Evolutionary conservation across 345 rosid genomes (phyloP).

Genomic region (Eucalyptus camaldulensis): DNA sequence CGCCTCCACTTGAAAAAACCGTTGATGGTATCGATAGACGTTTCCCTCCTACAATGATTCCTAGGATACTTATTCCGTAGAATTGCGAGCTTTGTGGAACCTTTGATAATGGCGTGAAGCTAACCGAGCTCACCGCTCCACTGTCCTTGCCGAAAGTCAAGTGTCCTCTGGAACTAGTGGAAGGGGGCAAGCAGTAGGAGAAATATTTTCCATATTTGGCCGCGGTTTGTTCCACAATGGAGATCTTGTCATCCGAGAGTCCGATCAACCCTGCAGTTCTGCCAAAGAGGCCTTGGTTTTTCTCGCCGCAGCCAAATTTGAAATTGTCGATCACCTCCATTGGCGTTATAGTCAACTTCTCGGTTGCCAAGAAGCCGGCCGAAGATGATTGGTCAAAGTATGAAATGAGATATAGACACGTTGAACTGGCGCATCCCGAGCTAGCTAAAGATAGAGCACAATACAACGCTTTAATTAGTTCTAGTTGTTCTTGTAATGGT

Average conservation of each 20-base stretch:
- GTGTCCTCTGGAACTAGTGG: conserved; percentile 2
- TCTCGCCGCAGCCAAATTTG: conserved; percentile 11
- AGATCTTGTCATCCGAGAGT: not conserved
- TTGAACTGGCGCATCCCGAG: not conserved
- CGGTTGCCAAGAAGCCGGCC: not conserved
- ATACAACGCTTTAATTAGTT: not conserved
- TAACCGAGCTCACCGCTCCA: not conserved
- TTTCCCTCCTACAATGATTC: not conserved
- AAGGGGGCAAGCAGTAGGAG: conserved; percentile 13
- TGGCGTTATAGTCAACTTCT: not conserved
- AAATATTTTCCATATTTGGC: not conserved
- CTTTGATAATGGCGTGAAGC: conserved; percentile 6
- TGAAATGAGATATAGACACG: not conserved
- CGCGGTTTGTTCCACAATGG: conserved; percentile 2
- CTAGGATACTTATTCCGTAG: conserved; percentile 4
- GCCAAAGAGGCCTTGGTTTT: not conserved
- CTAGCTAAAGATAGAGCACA: not conserved
- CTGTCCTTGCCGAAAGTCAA: not conserved
- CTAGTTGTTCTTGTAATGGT: not conserved
- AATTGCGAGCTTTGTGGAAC: not conserved
- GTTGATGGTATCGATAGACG: not conserved
- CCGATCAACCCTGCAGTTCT: not conserved
- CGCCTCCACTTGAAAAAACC: not conserved
- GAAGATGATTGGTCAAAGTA: conserved; percentile 4
- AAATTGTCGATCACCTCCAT: not conserved